Evolutionary conservation across 129 eudicot species (phyloP), one percentile per base, ranked within the genome.

Genomic region (Pseudognaphalium luteoalbum): DNA sequence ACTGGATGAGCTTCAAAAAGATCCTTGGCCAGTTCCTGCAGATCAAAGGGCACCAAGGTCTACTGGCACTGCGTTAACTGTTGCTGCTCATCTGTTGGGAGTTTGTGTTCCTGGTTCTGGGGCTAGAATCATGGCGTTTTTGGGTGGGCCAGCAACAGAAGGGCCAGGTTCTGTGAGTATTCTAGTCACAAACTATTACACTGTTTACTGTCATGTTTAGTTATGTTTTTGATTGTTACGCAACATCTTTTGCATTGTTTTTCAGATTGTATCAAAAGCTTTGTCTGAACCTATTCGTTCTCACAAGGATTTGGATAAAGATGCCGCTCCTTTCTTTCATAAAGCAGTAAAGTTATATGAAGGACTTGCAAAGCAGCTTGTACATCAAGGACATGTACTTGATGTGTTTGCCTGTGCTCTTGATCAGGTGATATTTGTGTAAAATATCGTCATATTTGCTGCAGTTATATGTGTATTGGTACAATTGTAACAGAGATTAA

Each of bases 261-360:
- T 67, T 67, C 90, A 94, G 98, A 94, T 94, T 81, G 97, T 94
- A 50, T 87, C 96, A 4, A 94, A 89, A 82, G 81, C 57, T 52
- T 87, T 94, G 54, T 91, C 93, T 82, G 98, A 91, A 82, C 96
- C 98, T 50, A 89, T 94, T 39, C 97, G 98, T 75, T 94, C 97
- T 68, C 98, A 91, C 83, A 91, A 94, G 84, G 98, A 94, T 83
- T 87, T 94, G 74, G 97, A 94, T 85, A 94, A 94, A 86, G 98
- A 91, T 80, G 84, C 93, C 71, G 97, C 88, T 68, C 92, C 96
- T 19, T 86, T 78, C 72, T 91, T 82, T 74, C 96, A 91, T 77
- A 94, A 94, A 83, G 96, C 98, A 42, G 96, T 89, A 83, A 94
- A 91, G 86, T 86, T 94, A 52, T 94, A 94, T 79, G 98, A 91